phyloP scores from a whole-genome alignment of 768 basidiomycete species.

The Pleurotus citrinopileatus region DNA sequence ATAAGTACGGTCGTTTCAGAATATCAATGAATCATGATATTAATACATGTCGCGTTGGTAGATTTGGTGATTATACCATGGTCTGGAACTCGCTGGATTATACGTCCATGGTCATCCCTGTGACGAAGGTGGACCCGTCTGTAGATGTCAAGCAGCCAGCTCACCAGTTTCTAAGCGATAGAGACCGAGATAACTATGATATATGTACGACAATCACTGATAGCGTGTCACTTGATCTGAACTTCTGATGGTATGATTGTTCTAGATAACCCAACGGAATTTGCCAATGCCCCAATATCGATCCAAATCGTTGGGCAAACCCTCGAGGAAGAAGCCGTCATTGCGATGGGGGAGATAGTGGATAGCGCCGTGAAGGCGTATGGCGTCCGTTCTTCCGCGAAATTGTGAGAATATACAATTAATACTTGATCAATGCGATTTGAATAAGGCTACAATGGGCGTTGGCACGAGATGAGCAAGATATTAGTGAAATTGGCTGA shows the following conservation, averaged over 20 bases:
- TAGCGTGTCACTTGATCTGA: background rate
- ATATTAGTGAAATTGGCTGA: too few relatives aligned
- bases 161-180: constrained; percentile 49
- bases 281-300: constrained; percentile 55
- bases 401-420: constrained; percentile 9
- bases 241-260: background rate
- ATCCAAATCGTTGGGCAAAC: constrained; percentile 70
- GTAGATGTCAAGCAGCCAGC: constrained; percentile 47
- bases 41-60: constrained; percentile 19
- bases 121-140: constrained; percentile 54
- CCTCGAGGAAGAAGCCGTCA: constrained; percentile 73
- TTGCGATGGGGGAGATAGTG: constrained; percentile 67
- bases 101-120: constrained; percentile 56
- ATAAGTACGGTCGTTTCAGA: constrained; percentile 34
- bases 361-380: constrained; percentile 44
- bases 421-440: background rate
- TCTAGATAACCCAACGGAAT: constrained; percentile 56
- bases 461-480: too few relatives aligned
- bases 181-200: constrained; percentile 31
- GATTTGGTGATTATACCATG: constrained; percentile 57
- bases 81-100: constrained; percentile 69
- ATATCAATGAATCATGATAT: background rate
- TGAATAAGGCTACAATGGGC: too few relatives aligned
- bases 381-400: background rate
- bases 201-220: background rate